These are phyloP conservation scores for Allomyces arbusculus DNA, from an alignment of 192 early-diverging fungal species.

Conservation along the genomic window DNA sequence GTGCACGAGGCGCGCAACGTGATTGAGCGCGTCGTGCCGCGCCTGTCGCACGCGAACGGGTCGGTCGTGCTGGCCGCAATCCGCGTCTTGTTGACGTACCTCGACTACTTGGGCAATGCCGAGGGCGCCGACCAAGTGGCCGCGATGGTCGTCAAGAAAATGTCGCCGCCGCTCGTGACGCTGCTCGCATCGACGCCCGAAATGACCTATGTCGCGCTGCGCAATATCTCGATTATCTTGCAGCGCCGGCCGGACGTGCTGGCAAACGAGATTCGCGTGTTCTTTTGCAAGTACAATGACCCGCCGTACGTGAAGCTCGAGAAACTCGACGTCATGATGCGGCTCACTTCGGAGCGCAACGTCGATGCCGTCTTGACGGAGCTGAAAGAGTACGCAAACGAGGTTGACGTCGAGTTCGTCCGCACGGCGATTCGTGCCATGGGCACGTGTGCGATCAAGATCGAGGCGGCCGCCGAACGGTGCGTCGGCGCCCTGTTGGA, in stretches of 20 bases:
- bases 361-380: constrained; percentile 81
- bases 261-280: constrained; percentile 80
- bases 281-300: constrained; percentile 98
- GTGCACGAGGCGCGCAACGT: constrained; percentile 68
- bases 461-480: constrained; percentile 64
- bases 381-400: constrained; percentile 89
- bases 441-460: constrained; percentile 78
- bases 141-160: constrained; percentile 56
- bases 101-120: constrained; percentile 28
- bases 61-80: constrained; percentile 85
- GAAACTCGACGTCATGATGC: constrained; percentile 85
- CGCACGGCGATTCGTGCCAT: constrained; percentile 73
- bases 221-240: constrained; percentile 89
- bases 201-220: constrained; percentile 88
- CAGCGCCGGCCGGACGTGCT: constrained; percentile 74
- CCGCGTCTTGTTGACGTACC: constrained; percentile 31
- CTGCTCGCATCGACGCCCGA: constrained; percentile 69
- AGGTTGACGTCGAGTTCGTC: constrained; percentile 95
- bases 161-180: constrained; percentile 91
- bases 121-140: constrained; percentile 32
- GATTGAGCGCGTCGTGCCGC: constrained; percentile 73
- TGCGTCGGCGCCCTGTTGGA: constrained; percentile 75
- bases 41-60: constrained; percentile 90
- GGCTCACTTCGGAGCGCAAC: constrained; percentile 64
- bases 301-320: constrained; percentile 92